A percentile compares a stretch with the other conserved stretches of the same genome.
phyloP scores from a whole-genome alignment of 2,329 filamentous ascomycete genomes.

The Colletotrichum viniferum region DNA sequence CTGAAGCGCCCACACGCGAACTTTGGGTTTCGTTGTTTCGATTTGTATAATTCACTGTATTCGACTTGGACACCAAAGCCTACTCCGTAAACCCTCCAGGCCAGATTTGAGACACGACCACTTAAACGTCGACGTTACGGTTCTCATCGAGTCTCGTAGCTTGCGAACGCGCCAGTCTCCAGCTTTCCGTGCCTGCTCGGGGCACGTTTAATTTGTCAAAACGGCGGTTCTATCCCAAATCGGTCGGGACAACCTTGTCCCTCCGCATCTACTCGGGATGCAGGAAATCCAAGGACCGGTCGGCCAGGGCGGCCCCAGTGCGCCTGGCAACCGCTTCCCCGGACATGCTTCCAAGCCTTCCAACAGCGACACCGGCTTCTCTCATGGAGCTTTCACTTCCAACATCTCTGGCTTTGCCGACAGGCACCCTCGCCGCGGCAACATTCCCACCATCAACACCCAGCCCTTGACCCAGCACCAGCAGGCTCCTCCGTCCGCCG shows the following conservation, averaged over 20 bases:
- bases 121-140: neutral
- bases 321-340: constrained; percentile 63
- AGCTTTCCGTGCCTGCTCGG: constrained; percentile 49
- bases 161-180: constrained; percentile 26
- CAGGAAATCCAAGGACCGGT: constrained; percentile 78
- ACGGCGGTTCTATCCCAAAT: constrained; percentile 82
- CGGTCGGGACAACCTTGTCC: constrained; percentile 84
- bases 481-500: constrained; percentile 55
- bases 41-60: constrained; percentile 1
- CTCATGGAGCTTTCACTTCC: constrained; percentile 88
- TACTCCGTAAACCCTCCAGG: neutral
- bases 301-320: constrained; percentile 61
- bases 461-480: constrained; percentile 31
- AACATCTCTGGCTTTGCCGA: constrained; percentile 87
- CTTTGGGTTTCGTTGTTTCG: neutral
- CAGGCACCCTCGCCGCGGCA: constrained; percentile 81
- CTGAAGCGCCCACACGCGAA: neutral
- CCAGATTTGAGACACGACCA: constrained; percentile 4
- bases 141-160: constrained; percentile 1
- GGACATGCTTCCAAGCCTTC: constrained; percentile 81
- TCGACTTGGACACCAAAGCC: neutral
- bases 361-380: constrained; percentile 86
- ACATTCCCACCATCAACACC: constrained; percentile 93
- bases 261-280: constrained; percentile 88
- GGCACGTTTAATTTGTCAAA: constrained; percentile 70